Evolutionary conservation across 225 moss, liverwort and hornwort species (phyloP).

Genomic region (Marchantia paleacea): DNA sequence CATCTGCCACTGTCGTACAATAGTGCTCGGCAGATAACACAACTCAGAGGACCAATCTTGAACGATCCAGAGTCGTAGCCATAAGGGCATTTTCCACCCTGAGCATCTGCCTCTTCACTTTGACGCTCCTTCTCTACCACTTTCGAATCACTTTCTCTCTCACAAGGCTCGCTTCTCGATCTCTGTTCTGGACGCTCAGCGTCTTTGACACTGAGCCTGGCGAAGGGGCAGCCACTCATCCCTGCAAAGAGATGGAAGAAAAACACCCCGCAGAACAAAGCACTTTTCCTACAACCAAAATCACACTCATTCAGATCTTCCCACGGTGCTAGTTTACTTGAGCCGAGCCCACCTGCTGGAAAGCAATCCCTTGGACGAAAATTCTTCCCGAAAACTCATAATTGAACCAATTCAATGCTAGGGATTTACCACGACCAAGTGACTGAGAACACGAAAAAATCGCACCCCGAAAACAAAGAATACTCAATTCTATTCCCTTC

Average conservation of each 20-base stretch:
- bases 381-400: too few relatives aligned
- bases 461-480: too few relatives aligned
- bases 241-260: conserved; percentile 6
- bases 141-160: background rate
- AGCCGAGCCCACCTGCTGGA: too few relatives aligned
- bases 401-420: too few relatives aligned
- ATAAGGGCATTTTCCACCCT: conserved; percentile 68
- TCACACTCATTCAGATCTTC: background rate
- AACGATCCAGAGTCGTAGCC: conserved; percentile 90
- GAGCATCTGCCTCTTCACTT: conserved; percentile 27
- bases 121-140: conserved; percentile 23
- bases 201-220: conserved; percentile 38
- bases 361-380: too few relatives aligned
- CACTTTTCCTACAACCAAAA: background rate
- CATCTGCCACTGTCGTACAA: conserved; percentile 77
- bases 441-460: too few relatives aligned
- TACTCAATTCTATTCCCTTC: too few relatives aligned
- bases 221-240: conserved; percentile 46
- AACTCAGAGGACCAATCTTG: conserved; percentile 95
- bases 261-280: background rate
- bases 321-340: background rate
- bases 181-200: conserved; percentile 31
- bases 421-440: too few relatives aligned
- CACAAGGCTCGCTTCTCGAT: background rate
- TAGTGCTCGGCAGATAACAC: conserved; percentile 86